Percentiles rank a stretch among this genome's conserved stretches.
Conservation (phyloP, 108 stramenopile genomes). For the Craspedostauros australis region DNA sequence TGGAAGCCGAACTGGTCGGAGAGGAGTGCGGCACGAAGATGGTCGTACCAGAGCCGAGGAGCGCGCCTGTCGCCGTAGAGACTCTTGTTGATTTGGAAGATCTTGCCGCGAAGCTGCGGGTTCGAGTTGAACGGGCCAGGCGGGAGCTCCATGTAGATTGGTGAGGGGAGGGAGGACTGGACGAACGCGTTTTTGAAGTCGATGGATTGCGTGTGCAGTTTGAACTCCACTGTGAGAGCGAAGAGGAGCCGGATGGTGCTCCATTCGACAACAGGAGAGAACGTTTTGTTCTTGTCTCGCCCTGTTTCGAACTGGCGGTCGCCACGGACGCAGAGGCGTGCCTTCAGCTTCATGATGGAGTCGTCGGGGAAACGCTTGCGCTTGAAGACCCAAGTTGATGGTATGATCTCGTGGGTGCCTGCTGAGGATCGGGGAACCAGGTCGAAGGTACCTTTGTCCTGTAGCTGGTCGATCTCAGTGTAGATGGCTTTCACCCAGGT, state of each 20-base stretch:
- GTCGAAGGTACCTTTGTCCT: conserved; percentile 15
- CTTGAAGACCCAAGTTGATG: conserved; percentile 24
- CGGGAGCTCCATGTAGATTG: conserved; percentile 33
- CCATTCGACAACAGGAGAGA: conserved; percentile 42
- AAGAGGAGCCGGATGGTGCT: conserved; percentile 14
- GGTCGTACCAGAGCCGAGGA: conserved; percentile 15
- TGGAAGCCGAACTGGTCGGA: no score
- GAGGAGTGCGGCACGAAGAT: conserved; percentile 1
- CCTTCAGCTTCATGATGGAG: conserved; percentile 23
- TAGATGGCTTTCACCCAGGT: conserved; percentile 11
- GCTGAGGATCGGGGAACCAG: neutral
- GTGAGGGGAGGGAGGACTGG: conserved; percentile 5
- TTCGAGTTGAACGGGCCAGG: conserved; percentile 19
- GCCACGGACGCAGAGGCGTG: conserved; percentile 27
- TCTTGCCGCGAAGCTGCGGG: neutral
- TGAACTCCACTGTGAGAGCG: neutral
- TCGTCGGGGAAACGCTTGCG: conserved; percentile 25
- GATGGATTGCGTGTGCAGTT: neutral
- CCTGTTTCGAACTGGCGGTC: conserved; percentile 26
- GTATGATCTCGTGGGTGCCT: neutral
- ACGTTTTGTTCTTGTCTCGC: conserved; percentile 25
- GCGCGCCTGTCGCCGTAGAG: conserved; percentile 21
- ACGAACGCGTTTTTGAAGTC: conserved; percentile 30
- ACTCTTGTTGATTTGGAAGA: conserved; percentile 15
- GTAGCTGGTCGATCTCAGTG: conserved; percentile 7